These are phyloP conservation scores for Gleditsia sinensis DNA, from an alignment of 306 rosid genomes.

Conservation along the genomic window DNA sequence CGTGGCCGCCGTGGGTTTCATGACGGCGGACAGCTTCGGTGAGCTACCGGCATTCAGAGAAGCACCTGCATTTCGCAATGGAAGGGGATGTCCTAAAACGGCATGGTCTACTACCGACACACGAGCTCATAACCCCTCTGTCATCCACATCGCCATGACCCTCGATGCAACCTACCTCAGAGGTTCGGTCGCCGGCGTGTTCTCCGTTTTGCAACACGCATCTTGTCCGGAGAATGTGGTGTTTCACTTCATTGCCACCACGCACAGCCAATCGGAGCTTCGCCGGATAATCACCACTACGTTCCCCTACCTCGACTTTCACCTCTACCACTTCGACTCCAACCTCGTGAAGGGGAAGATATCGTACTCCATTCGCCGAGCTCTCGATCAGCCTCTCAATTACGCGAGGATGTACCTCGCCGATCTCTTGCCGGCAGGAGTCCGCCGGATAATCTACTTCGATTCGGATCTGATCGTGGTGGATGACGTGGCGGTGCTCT, in stretches of 20 bases:
- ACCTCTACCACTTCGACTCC: slow-evolving; percentile 73
- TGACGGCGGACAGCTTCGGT: not conserved
- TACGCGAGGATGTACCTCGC: slow-evolving; percentile 92
- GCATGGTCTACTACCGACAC: slow-evolving; percentile 34
- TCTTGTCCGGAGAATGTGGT: slow-evolving; percentile 82
- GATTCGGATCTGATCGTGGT: slow-evolving; percentile 88
- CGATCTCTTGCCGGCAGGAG: slow-evolving; percentile 62
- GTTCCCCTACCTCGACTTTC: slow-evolving; percentile 74
- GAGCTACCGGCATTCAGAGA: slow-evolving; percentile 62
- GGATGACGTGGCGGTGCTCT: slow-evolving; percentile 87
- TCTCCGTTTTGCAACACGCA: slow-evolving; percentile 88
- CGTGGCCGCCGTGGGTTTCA: not conserved
- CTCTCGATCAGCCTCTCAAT: slow-evolving; percentile 87
- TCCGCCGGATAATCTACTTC: slow-evolving; percentile 76
- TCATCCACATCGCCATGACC: slow-evolving; percentile 90
- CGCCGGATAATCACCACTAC: slow-evolving; percentile 67
- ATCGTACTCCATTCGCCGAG: slow-evolving; percentile 79
- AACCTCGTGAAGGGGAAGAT: slow-evolving; percentile 78
- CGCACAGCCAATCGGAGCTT: slow-evolving; percentile 55
- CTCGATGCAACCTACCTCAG: slow-evolving; percentile 82
- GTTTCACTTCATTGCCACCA: slow-evolving; percentile 79
- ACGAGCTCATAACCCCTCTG: slow-evolving; percentile 41
- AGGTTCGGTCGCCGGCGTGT: slow-evolving; percentile 81
- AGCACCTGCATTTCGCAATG: slow-evolving; percentile 91
- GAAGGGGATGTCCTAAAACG: slow-evolving; percentile 55